phyloP scores from a whole-genome alignment of 345 rosid genomes.

The Moringa oleifera region DNA sequence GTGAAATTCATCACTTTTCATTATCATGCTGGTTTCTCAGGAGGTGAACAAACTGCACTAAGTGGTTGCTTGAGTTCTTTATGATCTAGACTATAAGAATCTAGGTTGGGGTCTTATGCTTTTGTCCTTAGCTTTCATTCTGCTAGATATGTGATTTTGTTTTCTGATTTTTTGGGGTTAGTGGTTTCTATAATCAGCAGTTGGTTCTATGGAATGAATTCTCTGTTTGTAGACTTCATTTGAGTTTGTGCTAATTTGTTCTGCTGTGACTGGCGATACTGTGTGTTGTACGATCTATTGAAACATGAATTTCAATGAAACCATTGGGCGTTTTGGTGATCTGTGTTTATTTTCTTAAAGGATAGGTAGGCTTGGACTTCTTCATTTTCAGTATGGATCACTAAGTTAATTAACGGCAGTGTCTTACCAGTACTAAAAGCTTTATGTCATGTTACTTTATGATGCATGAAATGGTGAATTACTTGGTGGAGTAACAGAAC shows the following conservation, averaged over 20 bases:
- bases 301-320: background rate
- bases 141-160: background rate
- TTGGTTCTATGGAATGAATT: background rate
- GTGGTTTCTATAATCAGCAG: background rate
- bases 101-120: background rate
- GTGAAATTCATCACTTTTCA: background rate
- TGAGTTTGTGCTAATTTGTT: background rate
- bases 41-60: background rate
- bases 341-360: too few relatives aligned
- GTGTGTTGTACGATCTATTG: background rate
- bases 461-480: background rate
- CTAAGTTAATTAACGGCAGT: background rate
- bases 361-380: too few relatives aligned
- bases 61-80: background rate
- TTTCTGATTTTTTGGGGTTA: background rate
- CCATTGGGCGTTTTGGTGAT: background rate
- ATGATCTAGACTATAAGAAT: background rate
- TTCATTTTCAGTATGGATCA: too few relatives aligned
- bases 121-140: background rate
- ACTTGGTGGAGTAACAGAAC: background rate
- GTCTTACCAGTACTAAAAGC: background rate
- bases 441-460: background rate
- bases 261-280: conserved; percentile 17
- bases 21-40: background rate
- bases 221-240: background rate